A percentile compares a stretch with the other conserved stretches of the same genome.
Conservation (phyloP, 108 stramenopile species). For the Nitzschia sp. region DNA sequence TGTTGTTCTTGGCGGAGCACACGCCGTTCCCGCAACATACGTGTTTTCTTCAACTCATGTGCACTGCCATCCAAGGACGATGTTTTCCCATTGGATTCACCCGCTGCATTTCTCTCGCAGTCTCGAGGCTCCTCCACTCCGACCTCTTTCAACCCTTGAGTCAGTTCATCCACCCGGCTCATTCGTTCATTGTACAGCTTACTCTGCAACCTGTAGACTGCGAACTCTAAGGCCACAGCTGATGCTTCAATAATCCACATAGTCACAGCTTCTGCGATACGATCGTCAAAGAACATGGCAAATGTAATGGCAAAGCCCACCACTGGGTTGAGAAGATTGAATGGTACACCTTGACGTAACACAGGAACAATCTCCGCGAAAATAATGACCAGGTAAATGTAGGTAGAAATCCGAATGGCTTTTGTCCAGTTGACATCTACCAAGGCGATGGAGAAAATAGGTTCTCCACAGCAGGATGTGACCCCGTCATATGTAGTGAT, state of each 20-base stretch:
- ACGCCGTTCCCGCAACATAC: slow-evolving; percentile 32
- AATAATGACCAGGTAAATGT: slow-evolving; percentile 32
- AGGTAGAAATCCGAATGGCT: slow-evolving; percentile 29
- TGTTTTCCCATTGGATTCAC: slow-evolving; percentile 8
- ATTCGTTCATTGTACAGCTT: slow-evolving; percentile 15
- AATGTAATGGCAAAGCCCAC: slow-evolving; percentile 45
- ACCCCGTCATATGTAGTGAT: slow-evolving; percentile 30
- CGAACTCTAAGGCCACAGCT: slow-evolving; percentile 34
- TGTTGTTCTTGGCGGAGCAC: slow-evolving; percentile 23
- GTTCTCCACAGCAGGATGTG: slow-evolving; percentile 39
- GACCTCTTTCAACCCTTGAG: not conserved
- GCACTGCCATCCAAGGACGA: slow-evolving; percentile 24
- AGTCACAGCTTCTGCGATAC: slow-evolving; percentile 22
- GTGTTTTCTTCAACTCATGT: slow-evolving; percentile 9
- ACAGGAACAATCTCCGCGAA: slow-evolving; percentile 39
- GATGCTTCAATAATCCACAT: slow-evolving; percentile 45
- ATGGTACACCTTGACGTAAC: slow-evolving; percentile 26
- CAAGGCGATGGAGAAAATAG: slow-evolving; percentile 21
- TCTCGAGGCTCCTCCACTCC: not conserved
- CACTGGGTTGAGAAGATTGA: slow-evolving; percentile 41
- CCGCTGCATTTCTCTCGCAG: not conserved
- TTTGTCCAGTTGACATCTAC: slow-evolving; percentile 26
- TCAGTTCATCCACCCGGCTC: slow-evolving; percentile 14
- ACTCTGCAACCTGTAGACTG: slow-evolving; percentile 26
- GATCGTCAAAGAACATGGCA: slow-evolving; percentile 47